These are phyloP conservation scores for Cystofilobasidium ferigula DNA, from an alignment of 768 basidiomycete species.

Conservation along the genomic window DNA sequence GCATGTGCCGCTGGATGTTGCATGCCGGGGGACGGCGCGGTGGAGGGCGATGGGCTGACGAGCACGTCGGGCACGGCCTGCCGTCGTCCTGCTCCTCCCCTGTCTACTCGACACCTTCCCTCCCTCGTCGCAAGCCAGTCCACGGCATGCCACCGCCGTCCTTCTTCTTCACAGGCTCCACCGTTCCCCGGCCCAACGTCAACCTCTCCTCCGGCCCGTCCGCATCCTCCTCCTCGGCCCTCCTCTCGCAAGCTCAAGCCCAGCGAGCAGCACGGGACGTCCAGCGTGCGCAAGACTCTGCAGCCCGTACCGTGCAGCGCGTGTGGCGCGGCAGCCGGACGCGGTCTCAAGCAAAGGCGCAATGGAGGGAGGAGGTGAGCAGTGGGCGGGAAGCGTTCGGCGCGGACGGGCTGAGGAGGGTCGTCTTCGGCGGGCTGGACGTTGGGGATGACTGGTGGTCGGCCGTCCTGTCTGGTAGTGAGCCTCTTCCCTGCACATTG, in stretches of 20 bases:
- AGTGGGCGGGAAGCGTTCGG: not conserved
- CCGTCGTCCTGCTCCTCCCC: not conserved
- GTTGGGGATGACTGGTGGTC: constrained; percentile 12
- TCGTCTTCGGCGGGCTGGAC: constrained; percentile 3
- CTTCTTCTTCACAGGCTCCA: constrained; percentile 19
- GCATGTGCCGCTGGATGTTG: too few relatives aligned
- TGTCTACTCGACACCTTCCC: not conserved
- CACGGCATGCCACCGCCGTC: not conserved
- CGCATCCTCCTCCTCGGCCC: not conserved
- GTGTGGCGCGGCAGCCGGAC: not conserved
- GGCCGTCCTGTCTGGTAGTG: constrained; percentile 4
- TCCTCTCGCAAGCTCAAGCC: not conserved
- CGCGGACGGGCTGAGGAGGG: constrained; percentile 2
- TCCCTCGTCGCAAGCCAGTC: too few relatives aligned
- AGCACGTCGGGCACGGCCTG: too few relatives aligned
- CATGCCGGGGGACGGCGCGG: too few relatives aligned
- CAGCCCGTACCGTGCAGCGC: not conserved
- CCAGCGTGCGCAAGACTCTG: not conserved
- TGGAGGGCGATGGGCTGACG: too few relatives aligned
- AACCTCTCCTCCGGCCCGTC: constrained; percentile 19
- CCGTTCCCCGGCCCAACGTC: constrained; percentile 3
- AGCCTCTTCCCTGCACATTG: not conserved
- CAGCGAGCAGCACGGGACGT: constrained; percentile 6
- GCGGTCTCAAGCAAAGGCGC: not conserved
- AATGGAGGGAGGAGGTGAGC: constrained; percentile 7